Conservation (phyloP, 768 basidiomycete species). For the Clavaria fumosa region DNA sequence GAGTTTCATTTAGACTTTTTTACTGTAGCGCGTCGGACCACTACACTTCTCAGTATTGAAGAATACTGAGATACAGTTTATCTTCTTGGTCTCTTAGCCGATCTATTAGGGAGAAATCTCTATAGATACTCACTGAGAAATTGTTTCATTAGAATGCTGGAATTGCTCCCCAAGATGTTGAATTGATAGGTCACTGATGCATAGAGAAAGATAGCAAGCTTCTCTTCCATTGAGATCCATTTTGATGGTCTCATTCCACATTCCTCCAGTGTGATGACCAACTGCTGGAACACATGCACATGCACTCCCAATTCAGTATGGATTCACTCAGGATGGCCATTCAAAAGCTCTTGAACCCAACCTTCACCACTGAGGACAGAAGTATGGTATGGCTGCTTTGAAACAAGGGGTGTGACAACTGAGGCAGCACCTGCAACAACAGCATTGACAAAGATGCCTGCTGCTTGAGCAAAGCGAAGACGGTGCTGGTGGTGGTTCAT, state of each 20-base stretch:
- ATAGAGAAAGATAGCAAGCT: slow-evolving; percentile 18
- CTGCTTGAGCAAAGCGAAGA: no score
- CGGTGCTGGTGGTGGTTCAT: no score
- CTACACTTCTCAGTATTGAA: no score
- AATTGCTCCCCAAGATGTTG: slow-evolving; percentile 17
- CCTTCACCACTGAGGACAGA: slow-evolving; percentile 10
- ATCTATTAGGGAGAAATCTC: no score
- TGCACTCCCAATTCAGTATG: background rate
- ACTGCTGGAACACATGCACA: background rate
- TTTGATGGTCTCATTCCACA: slow-evolving; percentile 13
- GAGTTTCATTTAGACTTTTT: no score
- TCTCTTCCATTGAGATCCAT: slow-evolving; percentile 13
- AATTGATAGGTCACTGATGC: slow-evolving; percentile 15
- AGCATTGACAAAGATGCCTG: slow-evolving; percentile 1
- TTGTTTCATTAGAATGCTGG: slow-evolving; percentile 15
- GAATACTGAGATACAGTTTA: no score
- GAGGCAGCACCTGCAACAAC: background rate
- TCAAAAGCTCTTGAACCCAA: slow-evolving; percentile 13
- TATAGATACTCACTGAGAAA: slow-evolving; percentile 11
- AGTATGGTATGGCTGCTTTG: slow-evolving; percentile 7
- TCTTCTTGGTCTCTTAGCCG: no score
- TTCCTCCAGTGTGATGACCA: background rate
- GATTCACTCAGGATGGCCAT: slow-evolving; percentile 12
- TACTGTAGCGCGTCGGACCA: no score
- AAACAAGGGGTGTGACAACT: background rate